Evolutionary conservation across 768 basidiomycete genomes (phyloP).

Genomic region (Mycena sanguinolenta): DNA sequence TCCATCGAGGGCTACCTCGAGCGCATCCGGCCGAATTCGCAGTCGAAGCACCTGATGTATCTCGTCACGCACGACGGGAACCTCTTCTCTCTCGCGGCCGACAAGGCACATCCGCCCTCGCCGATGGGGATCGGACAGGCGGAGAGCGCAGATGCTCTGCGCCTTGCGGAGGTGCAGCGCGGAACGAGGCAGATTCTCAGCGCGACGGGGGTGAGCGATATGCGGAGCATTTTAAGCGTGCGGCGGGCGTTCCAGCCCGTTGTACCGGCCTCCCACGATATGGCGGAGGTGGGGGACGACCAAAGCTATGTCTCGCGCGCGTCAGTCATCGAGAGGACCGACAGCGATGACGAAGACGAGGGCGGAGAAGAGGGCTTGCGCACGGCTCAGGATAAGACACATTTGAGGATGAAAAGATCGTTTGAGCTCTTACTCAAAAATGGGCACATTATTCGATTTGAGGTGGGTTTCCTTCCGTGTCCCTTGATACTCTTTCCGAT

Average conservation of each 20-base stretch:
- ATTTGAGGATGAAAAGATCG: constrained; percentile 70
- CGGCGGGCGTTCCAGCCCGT: constrained; percentile 69
- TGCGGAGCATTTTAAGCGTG: constrained; percentile 77
- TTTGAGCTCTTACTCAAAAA: constrained; percentile 84
- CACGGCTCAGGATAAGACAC: constrained; percentile 56
- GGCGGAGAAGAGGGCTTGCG: constrained; percentile 72
- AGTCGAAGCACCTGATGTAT: constrained; percentile 73
- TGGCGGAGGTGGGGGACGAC: constrained; percentile 47
- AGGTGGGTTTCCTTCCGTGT: constrained; percentile 64
- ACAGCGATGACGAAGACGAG: constrained; percentile 72
- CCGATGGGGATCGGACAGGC: constrained; percentile 68
- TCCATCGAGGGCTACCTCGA: constrained; percentile 90
- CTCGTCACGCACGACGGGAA: constrained; percentile 80
- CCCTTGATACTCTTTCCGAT: constrained; percentile 4
- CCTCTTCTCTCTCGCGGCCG: constrained; percentile 70
- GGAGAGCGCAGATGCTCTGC: constrained; percentile 53
- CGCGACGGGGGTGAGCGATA: constrained; percentile 78
- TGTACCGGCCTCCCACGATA: constrained; percentile 53
- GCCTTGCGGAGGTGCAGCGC: constrained; percentile 68
- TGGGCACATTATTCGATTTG: constrained; percentile 80
- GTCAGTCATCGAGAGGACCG: constrained; percentile 52
- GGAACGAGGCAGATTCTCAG: constrained; percentile 74
- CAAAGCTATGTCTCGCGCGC: constrained; percentile 49
- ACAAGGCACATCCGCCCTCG: constrained; percentile 74
- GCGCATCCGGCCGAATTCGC: constrained; percentile 72